Conservation (phyloP, 768 basidiomycete species). For the Pluteus cervinus region DNA sequence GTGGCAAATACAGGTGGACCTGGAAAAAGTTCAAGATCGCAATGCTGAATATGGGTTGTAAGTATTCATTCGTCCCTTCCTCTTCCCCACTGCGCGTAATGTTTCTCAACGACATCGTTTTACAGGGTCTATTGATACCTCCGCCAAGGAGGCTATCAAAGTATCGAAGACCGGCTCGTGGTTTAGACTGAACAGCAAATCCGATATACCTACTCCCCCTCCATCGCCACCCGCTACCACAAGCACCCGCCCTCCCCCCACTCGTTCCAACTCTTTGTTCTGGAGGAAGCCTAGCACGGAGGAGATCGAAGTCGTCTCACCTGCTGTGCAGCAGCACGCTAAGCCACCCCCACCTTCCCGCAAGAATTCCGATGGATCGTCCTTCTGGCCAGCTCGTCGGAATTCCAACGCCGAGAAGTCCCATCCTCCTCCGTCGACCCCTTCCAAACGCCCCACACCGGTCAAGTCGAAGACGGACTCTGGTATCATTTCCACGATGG, state of each 20-base stretch:
- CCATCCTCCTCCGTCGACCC: conserved; percentile 5
- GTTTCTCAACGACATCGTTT: conserved; percentile 2
- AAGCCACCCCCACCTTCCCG: conserved; percentile 11
- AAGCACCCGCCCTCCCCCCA: no score
- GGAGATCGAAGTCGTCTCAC: conserved; percentile 15
- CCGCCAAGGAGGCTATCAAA: conserved; percentile 55
- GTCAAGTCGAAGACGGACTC: conserved; percentile 20
- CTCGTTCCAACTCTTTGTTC: conserved; percentile 20
- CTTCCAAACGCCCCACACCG: conserved; percentile 21
- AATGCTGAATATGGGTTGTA: conserved; percentile 78
- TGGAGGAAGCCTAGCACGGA: conserved; percentile 19
- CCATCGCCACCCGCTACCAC: no score
- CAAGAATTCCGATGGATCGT: conserved; percentile 17
- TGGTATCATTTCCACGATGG: conserved; percentile 8
- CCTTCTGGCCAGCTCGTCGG: conserved; percentile 27
- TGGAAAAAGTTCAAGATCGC: conserved; percentile 82
- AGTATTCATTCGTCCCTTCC: conserved; percentile 22
- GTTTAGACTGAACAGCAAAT: conserved; percentile 53
- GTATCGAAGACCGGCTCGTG: conserved; percentile 47
- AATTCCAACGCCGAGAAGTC: conserved; percentile 24
- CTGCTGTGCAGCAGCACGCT: conserved; percentile 5
- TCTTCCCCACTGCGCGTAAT: neutral
- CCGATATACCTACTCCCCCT: no score
- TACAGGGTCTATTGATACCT: conserved; percentile 62
- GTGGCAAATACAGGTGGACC: conserved; percentile 73